These are phyloP conservation scores for Barnettozyma botsteinii DNA, from an alignment of 805 yeast species.

Conservation along the genomic window DNA sequence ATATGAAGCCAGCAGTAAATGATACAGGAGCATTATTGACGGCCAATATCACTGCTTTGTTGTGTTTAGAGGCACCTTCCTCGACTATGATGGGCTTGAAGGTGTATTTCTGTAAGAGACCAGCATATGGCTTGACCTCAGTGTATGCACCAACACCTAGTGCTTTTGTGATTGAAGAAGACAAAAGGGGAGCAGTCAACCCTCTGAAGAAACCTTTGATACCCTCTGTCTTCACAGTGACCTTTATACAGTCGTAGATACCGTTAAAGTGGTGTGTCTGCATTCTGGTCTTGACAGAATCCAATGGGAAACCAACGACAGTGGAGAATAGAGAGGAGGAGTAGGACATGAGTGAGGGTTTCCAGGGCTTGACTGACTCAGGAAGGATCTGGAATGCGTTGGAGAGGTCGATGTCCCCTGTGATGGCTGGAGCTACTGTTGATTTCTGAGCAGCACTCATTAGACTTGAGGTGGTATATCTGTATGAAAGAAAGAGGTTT, in stretches of 20 bases:
- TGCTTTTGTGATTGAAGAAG: slow-evolving; percentile 61
- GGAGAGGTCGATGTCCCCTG: slow-evolving; percentile 44
- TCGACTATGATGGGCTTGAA: slow-evolving; percentile 13
- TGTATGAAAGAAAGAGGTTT: too few species aligned
- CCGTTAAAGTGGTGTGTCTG: slow-evolving; percentile 66
- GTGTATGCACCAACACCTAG: slow-evolving; percentile 62
- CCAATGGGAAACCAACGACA: slow-evolving; percentile 75
- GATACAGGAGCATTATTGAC: slow-evolving; percentile 38
- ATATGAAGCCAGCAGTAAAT: slow-evolving; percentile 41
- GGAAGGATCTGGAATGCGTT: slow-evolving; percentile 48
- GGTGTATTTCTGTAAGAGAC: slow-evolving; percentile 17
- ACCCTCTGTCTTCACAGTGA: slow-evolving; percentile 59
- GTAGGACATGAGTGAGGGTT: slow-evolving; percentile 57
- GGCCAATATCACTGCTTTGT: slow-evolving; percentile 16
- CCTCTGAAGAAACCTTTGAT: slow-evolving; percentile 70
- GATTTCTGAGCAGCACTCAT: slow-evolving; percentile 14
- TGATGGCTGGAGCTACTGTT: slow-evolving; percentile 45
- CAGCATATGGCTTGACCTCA: slow-evolving; percentile 39
- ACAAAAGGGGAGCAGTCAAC: slow-evolving; percentile 63
- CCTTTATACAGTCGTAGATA: slow-evolving; percentile 49
- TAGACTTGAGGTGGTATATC: too few species aligned
- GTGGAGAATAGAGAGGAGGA: slow-evolving; percentile 59
- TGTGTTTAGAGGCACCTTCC: slow-evolving; percentile 7
- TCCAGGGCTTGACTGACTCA: slow-evolving; percentile 40
- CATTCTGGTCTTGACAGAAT: slow-evolving; percentile 81